phyloP scores from a whole-genome alignment of 2,329 filamentous ascomycete genomes.

The Monilinia fructicola region DNA sequence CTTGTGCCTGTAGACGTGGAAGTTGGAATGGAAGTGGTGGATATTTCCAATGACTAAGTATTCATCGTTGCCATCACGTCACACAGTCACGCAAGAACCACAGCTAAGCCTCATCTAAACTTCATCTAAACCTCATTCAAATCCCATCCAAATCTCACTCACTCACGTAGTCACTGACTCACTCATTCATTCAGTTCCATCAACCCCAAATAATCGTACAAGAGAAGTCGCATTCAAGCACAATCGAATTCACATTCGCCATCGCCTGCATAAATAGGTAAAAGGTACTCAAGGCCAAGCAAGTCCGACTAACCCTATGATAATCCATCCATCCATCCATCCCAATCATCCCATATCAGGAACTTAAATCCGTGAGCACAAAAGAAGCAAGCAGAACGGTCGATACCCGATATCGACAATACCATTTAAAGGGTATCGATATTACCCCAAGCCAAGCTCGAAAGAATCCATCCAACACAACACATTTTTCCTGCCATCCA shows the following conservation, averaged over 20 bases:
- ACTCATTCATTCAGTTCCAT: not conserved
- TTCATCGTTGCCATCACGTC: no score
- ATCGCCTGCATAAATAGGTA: conserved; percentile 14
- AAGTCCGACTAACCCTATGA: conserved; percentile 13
- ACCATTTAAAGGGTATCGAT: conserved; percentile 18
- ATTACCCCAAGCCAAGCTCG: conserved; percentile 15
- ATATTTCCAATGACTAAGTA: no score
- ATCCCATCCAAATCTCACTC: not conserved
- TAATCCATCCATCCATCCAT: conserved; percentile 19
- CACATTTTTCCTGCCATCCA: not conserved
- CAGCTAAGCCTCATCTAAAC: no score
- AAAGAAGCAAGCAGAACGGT: conserved; percentile 18
- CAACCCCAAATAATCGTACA: not conserved
- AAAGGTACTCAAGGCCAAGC: conserved; percentile 7
- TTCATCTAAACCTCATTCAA: no score
- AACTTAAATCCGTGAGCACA: not conserved
- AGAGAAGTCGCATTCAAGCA: not conserved
- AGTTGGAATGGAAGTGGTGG: no score
- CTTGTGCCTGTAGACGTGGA: no score
- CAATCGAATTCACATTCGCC: conserved; percentile 10
- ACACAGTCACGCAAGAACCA: not conserved
- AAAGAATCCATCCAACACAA: conserved; percentile 13
- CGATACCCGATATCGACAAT: conserved; percentile 18
- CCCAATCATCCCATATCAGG: conserved; percentile 13
- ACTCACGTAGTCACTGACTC: not conserved